These are phyloP conservation scores for Fusarium xylarioides DNA, from an alignment of 2,329 filamentous ascomycete species.

Conservation along the genomic window DNA sequence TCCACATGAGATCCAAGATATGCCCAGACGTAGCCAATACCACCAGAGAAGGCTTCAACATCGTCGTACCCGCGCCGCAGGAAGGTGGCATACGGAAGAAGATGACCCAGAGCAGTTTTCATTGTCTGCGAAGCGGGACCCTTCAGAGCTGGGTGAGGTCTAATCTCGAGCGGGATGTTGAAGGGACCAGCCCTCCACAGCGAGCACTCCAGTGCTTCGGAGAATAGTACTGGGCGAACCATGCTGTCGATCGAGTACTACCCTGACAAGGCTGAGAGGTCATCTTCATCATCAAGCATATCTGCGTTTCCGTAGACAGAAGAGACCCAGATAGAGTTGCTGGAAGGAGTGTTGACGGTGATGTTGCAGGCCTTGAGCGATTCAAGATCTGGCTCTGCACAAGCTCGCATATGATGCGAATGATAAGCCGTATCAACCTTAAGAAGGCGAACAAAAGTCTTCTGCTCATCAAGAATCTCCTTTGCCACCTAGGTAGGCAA, in stretches of 20 bases:
- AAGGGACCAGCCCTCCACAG: neutral
- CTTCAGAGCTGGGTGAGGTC: neutral
- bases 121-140: neutral
- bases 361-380: neutral
- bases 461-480: neutral
- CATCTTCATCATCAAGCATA: neutral
- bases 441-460: neutral
- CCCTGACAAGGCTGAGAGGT: neutral
- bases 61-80: neutral
- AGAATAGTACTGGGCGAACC: neutral
- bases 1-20: neutral
- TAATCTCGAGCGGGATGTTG: neutral
- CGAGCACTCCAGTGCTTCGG: neutral
- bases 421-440: slow-evolving; percentile 11
- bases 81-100: neutral
- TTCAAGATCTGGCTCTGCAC: slow-evolving; percentile 1
- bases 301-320: neutral
- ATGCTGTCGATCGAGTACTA: slow-evolving; percentile 9
- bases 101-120: neutral
- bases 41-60: neutral
- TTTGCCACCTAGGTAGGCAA: too few species aligned
- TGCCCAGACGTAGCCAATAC: neutral
- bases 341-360: neutral
- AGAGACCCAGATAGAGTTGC: neutral
- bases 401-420: neutral